phyloP scores from a whole-genome alignment of 345 rosid genomes.

The Reutealis trisperma region DNA sequence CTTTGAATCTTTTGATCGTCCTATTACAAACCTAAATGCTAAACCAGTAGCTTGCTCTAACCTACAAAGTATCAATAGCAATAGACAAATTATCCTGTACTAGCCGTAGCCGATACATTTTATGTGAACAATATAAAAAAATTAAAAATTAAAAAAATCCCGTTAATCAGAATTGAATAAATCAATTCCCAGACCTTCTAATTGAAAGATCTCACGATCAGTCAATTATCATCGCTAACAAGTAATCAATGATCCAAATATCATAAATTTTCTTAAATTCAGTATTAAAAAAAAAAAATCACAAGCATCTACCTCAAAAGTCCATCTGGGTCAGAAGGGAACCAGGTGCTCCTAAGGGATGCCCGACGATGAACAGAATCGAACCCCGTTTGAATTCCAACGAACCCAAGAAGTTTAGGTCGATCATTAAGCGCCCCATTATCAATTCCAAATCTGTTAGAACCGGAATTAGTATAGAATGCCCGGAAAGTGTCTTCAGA shows the following conservation, averaged over 20 bases:
- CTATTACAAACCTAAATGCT: slow-evolving; percentile 78
- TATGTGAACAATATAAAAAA: not conserved
- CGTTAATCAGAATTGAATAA: not conserved
- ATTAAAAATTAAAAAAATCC: not conserved
- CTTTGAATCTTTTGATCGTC: slow-evolving; percentile 56
- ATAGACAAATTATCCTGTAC: not conserved
- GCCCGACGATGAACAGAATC: slow-evolving; percentile 55
- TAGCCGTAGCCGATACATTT: not conserved
- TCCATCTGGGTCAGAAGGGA: slow-evolving; percentile 71
- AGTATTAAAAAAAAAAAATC: not conserved
- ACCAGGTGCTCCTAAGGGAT: slow-evolving; percentile 68
- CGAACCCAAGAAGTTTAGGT: slow-evolving; percentile 69
- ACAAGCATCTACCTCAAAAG: slow-evolving; percentile 50
- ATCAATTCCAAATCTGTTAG: slow-evolving; percentile 39
- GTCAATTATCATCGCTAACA: not conserved
- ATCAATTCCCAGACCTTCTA: not conserved
- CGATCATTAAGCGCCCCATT: slow-evolving; percentile 45
- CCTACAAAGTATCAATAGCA: slow-evolving; percentile 29
- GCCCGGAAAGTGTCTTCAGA: slow-evolving; percentile 59
- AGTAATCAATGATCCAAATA: not conserved
- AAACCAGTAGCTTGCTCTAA: slow-evolving; percentile 90
- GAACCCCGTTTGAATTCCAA: slow-evolving; percentile 80
- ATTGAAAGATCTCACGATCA: not conserved
- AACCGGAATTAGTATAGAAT: slow-evolving; percentile 34
- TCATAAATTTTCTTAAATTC: not conserved